phyloP scores from a whole-genome alignment of 129 eudicot genomes.

The Pittosporum tobira region DNA sequence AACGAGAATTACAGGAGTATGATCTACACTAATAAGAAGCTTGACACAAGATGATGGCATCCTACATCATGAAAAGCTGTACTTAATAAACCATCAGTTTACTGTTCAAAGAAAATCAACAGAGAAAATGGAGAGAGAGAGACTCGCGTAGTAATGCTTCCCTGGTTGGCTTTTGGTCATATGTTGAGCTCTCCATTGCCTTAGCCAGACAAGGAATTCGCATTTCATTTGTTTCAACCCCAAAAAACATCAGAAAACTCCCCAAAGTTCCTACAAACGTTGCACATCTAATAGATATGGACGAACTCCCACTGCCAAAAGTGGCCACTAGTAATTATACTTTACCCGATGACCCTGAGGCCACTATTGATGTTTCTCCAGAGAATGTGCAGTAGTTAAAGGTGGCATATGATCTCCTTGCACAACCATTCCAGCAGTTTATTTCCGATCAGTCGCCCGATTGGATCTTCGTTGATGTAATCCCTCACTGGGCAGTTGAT shows the following conservation, averaged over 20 bases:
- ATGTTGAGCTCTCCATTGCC: conserved; percentile 18
- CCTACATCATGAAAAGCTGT: no score
- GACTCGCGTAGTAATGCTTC: conserved; percentile 26
- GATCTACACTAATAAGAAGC: no score
- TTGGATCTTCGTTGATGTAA: no score
- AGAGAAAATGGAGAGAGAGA: neutral
- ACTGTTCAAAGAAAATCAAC: no score
- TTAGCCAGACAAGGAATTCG: conserved; percentile 17
- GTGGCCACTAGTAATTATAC: neutral
- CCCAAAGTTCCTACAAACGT: conserved; percentile 22
- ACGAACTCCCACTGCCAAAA: conserved; percentile 10
- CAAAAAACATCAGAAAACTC: conserved; percentile 26
- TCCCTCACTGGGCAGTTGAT: no score
- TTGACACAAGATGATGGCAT: no score
- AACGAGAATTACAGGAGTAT: no score
- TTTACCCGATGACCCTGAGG: conserved; percentile 21
- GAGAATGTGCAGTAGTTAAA: conserved; percentile 17
- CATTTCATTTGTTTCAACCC: conserved; percentile 25
- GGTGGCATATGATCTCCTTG: conserved; percentile 16
- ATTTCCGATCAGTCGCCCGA: neutral
- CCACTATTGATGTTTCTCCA: conserved; percentile 21
- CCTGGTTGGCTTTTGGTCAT: conserved; percentile 36
- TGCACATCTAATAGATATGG: neutral
- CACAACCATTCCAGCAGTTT: conserved; percentile 17
- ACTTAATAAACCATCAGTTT: no score